Evolutionary conservation across 495 filamentous ascomycete species (phyloP).

Genomic region (Sporormia fimetaria): DNA sequence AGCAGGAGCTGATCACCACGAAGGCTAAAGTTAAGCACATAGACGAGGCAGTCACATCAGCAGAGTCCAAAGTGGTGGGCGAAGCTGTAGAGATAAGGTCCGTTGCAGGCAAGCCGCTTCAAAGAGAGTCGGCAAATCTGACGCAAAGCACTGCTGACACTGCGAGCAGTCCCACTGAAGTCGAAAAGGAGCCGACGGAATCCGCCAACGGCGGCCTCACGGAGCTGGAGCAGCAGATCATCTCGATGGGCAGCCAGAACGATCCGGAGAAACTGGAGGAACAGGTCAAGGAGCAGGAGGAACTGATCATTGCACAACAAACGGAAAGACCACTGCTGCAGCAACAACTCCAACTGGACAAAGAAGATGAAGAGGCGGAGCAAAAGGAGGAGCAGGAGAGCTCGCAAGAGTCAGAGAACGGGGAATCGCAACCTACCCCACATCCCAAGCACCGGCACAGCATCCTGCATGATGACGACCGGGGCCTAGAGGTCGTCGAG

Average conservation of each 20-base stretch:
- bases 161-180: too few relatives aligned
- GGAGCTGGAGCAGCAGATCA: slow-evolving; percentile 56
- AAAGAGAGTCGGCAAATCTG: too few relatives aligned
- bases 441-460: slow-evolving; percentile 52
- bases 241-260: slow-evolving; percentile 63
- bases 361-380: slow-evolving; percentile 56
- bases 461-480: slow-evolving; percentile 73
- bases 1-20: slow-evolving; percentile 27
- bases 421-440: slow-evolving; percentile 37
- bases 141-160: too few relatives aligned
- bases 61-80: slow-evolving; percentile 4
- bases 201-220: slow-evolving; percentile 37
- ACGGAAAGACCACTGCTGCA: slow-evolving; percentile 76
- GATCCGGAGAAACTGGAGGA: slow-evolving; percentile 58
- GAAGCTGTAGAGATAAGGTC: slow-evolving; percentile 4
- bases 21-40: neutral
- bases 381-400: slow-evolving; percentile 32
- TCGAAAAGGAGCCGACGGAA: slow-evolving; percentile 18
- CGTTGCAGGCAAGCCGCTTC: slow-evolving; percentile 22
- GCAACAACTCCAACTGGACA: slow-evolving; percentile 78
- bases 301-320: slow-evolving; percentile 76
- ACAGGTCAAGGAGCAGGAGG: slow-evolving; percentile 72
- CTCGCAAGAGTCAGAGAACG: slow-evolving; percentile 43
- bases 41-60: slow-evolving; percentile 2
- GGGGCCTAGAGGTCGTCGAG: slow-evolving; percentile 64